Conservation (phyloP, 352 stramenopile genomes). For the Globisporangium uncinulatum region DNA sequence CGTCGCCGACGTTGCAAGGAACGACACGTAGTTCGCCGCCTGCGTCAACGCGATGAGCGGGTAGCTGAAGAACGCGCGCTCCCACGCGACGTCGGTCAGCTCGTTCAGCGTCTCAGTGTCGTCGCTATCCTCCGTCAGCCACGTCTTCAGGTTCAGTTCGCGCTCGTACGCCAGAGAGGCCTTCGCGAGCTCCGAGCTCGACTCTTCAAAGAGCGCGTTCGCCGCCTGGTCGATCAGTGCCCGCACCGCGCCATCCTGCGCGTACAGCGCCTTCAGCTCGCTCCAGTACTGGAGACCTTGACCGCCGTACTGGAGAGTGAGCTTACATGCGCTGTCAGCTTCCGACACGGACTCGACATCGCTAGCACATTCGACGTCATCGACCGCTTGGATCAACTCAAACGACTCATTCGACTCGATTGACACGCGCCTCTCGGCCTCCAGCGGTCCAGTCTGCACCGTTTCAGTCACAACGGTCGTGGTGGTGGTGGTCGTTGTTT, state of each 20-base stretch:
- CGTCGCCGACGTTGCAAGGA: conserved; percentile 43
- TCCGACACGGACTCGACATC: too few relatives aligned
- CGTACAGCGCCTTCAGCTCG: conserved; percentile 52
- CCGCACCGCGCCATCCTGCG: conserved; percentile 9
- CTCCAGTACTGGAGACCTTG: conserved; percentile 64
- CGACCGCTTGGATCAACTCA: too few relatives aligned
- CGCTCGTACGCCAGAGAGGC: conserved; percentile 44
- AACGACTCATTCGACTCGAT: too few relatives aligned
- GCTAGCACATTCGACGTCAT: too few relatives aligned
- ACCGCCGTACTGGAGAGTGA: conserved; percentile 61
- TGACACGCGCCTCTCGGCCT: too few relatives aligned
- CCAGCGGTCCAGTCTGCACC: too few relatives aligned
- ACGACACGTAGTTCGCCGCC: conserved; percentile 68
- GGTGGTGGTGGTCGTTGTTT: too few relatives aligned
- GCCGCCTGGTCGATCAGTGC: conserved; percentile 42
- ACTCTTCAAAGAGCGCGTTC: conserved; percentile 50
- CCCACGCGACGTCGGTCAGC: conserved; percentile 3
- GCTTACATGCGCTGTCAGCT: too few relatives aligned
- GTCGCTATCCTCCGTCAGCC: conserved; percentile 21
- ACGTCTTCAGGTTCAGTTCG: conserved; percentile 42
- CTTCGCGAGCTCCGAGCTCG: conserved; percentile 25
- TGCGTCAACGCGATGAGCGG: conserved; percentile 73
- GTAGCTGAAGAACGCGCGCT: conserved; percentile 70
- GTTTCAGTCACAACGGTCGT: too few relatives aligned
- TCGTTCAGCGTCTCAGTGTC: conserved; percentile 1